A percentile compares a stretch with the other conserved stretches of the same genome.
Evolutionary conservation across 768 basidiomycete species (phyloP).

Genomic region (Scleroderma citrinum): DNA sequence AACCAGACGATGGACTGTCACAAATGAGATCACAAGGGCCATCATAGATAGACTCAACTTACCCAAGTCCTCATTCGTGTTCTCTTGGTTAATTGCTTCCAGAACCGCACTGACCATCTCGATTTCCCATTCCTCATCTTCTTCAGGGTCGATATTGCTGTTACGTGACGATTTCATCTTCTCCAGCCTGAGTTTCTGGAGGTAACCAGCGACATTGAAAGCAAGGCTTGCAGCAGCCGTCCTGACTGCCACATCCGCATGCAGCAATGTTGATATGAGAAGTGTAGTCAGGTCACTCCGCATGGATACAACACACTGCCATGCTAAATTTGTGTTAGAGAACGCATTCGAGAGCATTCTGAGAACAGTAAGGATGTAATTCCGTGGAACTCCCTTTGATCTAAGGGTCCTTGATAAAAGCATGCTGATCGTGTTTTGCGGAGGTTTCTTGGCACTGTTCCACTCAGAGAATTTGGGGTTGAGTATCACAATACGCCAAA

Average conservation of each 20-base stretch:
- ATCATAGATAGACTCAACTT: constrained; percentile 26
- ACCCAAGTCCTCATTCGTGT: constrained; percentile 76
- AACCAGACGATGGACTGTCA: constrained; percentile 70
- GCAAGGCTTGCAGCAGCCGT: constrained; percentile 78
- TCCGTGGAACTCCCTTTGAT: constrained; percentile 34
- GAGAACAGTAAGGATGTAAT: constrained; percentile 58
- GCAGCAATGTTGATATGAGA: constrained; percentile 62
- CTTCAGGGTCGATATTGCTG: constrained; percentile 36
- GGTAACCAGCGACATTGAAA: constrained; percentile 64
- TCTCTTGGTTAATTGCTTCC: constrained; percentile 71
- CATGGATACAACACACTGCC: constrained; percentile 33
- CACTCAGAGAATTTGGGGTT: constrained; percentile 53
- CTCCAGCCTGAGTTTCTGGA: constrained; percentile 59
- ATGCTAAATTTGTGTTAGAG: constrained; percentile 35
- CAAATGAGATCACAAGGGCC: not conserved
- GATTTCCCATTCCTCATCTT: constrained; percentile 78
- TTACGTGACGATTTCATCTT: constrained; percentile 26
- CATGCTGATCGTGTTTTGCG: constrained; percentile 37
- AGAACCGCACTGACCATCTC: constrained; percentile 82
- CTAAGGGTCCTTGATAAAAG: constrained; percentile 45
- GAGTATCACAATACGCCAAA: constrained; percentile 75
- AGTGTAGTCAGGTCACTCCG: constrained; percentile 41
- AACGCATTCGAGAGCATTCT: constrained; percentile 69
- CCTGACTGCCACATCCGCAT: constrained; percentile 61
- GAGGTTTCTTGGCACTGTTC: constrained; percentile 31